Evolutionary conservation across 306 rosid genomes (phyloP).

Genomic region (Pyrus betulifolia): DNA sequence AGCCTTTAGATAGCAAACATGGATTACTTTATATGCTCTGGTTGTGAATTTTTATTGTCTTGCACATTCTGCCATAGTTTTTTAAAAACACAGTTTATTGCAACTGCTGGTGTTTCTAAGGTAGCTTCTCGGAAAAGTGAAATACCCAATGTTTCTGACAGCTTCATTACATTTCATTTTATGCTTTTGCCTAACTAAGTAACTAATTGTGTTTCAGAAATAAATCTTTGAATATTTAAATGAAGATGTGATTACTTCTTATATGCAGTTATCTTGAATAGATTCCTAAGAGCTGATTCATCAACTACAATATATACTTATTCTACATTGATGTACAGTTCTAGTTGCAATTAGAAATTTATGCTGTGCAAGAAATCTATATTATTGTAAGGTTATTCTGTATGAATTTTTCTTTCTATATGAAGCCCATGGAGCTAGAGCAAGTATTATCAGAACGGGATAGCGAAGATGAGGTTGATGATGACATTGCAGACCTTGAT

Average conservation of each 20-base stretch:
- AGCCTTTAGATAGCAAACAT: no score
- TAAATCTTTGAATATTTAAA: not conserved
- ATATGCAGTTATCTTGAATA: not conserved
- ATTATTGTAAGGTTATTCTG: not conserved
- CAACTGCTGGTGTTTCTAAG: no score
- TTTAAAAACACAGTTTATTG: no score
- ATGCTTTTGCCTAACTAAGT: not conserved
- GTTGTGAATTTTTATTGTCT: no score
- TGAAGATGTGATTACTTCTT: not conserved
- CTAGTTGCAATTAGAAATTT: not conserved
- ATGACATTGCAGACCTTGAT: slow-evolving; percentile 88
- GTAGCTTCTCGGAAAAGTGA: no score
- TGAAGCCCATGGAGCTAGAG: slow-evolving; percentile 84
- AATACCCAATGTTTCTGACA: no score
- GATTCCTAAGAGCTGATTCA: not conserved
- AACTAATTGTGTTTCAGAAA: no score
- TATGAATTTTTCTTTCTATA: not conserved
- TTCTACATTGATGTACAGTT: not conserved
- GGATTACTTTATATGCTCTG: no score
- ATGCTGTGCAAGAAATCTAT: not conserved
- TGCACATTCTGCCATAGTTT: no score
- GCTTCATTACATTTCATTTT: not conserved
- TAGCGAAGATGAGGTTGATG: slow-evolving; percentile 94
- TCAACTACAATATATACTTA: not conserved
- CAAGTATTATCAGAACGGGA: slow-evolving; percentile 84